These are phyloP conservation scores for Conticribra weissflogii DNA, from an alignment of 108 stramenopile genomes.

Conservation along the genomic window DNA sequence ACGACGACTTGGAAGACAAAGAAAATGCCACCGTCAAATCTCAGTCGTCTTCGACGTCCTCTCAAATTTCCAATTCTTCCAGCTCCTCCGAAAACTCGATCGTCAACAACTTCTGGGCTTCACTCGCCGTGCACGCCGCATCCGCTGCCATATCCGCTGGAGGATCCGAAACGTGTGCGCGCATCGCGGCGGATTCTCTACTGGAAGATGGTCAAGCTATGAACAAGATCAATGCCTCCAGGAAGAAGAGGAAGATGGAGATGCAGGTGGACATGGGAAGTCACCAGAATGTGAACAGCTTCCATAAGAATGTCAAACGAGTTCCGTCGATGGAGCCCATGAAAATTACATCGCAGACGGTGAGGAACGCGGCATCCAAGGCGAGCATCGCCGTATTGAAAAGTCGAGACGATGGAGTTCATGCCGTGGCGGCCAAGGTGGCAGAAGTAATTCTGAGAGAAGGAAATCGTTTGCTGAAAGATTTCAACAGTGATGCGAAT, in stretches of 20 bases:
- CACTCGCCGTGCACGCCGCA: background rate
- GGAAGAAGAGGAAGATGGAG: no score
- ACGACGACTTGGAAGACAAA: no score
- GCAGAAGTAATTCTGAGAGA: background rate
- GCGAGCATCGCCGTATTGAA: background rate
- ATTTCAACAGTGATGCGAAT: background rate
- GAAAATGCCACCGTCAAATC: no score
- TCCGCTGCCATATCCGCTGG: background rate
- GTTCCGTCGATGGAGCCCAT: background rate
- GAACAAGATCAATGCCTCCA: background rate
- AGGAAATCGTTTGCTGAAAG: background rate
- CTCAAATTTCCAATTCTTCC: background rate
- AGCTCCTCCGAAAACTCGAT: background rate
- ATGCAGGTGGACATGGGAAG: no score
- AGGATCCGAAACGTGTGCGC: background rate
- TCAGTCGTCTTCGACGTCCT: no score
- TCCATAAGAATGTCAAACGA: no score
- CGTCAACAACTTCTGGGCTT: background rate
- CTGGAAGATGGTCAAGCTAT: background rate
- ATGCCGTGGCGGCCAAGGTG: background rate
- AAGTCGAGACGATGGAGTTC: background rate
- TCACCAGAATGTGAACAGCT: no score
- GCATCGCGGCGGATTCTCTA: background rate
- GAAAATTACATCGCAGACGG: background rate
- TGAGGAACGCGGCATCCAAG: background rate